A percentile compares a stretch with the other conserved stretches of the same genome.
phyloP scores from a whole-genome alignment of 2,329 filamentous ascomycete genomes.

The Aspergillus brasiliensis region DNA sequence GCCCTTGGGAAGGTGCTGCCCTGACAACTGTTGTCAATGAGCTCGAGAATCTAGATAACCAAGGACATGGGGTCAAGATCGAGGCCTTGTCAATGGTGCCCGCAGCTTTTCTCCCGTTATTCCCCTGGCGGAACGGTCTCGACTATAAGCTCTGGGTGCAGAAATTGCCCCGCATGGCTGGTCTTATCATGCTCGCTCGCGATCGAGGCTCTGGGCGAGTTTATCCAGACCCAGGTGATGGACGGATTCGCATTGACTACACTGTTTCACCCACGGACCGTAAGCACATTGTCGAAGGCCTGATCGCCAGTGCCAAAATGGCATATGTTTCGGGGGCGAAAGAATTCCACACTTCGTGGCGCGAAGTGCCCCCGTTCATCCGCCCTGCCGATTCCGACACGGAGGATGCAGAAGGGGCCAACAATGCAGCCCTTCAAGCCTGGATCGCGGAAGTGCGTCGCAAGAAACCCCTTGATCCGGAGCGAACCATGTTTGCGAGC shows the following conservation, averaged over 20 bases:
- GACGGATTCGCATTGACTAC: slow-evolving; percentile 69
- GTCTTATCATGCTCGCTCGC: slow-evolving; percentile 72
- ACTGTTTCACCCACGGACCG: slow-evolving; percentile 71
- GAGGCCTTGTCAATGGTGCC: slow-evolving; percentile 78
- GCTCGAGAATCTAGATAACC: slow-evolving; percentile 77
- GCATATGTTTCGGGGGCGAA: slow-evolving; percentile 75
- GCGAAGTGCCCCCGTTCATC: slow-evolving; percentile 66
- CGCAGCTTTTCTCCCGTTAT: slow-evolving; percentile 60
- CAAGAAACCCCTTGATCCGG: slow-evolving; percentile 50
- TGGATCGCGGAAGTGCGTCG: slow-evolving; percentile 57
- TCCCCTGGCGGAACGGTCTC: slow-evolving; percentile 69
- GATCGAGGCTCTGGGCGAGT: slow-evolving; percentile 77
- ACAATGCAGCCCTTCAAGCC: slow-evolving; percentile 55
- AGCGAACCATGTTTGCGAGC: slow-evolving; percentile 46
- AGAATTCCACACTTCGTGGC: slow-evolving; percentile 72
- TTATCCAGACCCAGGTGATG: slow-evolving; percentile 69
- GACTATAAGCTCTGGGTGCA: slow-evolving; percentile 72
- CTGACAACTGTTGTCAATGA: slow-evolving; percentile 76
- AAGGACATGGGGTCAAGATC: slow-evolving; percentile 80
- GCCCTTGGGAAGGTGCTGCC: slow-evolving; percentile 75
- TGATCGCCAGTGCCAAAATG: slow-evolving; percentile 73
- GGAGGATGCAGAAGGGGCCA: slow-evolving; percentile 48
- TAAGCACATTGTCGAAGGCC: slow-evolving; percentile 69
- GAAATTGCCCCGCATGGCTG: slow-evolving; percentile 68
- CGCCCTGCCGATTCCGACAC: slow-evolving; percentile 38